phyloP scores from a whole-genome alignment of 257 asterid genomes.

The Solanum etuberosum region DNA sequence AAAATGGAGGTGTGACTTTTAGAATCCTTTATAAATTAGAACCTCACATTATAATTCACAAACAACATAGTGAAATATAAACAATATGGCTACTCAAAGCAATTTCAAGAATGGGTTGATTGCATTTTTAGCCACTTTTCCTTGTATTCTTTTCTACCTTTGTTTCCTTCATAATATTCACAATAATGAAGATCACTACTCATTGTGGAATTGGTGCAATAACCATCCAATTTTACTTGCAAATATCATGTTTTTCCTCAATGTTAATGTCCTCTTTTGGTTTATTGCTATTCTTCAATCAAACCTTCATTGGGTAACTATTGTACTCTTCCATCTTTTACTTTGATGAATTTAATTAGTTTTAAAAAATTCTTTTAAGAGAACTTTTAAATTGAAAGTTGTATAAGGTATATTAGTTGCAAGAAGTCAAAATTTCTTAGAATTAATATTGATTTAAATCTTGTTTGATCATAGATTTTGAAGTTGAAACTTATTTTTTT shows the following conservation, averaged over 20 bases:
- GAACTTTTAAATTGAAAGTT: neutral
- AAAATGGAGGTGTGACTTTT: neutral
- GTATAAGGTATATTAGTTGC: neutral
- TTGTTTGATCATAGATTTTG: neutral
- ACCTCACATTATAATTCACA: neutral
- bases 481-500: neutral
- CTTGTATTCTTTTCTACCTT: constrained; percentile 64
- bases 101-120: constrained; percentile 47
- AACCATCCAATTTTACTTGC: constrained; percentile 64
- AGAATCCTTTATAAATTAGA: neutral
- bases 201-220: constrained; percentile 63
- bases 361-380: no score
- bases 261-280: constrained; percentile 79
- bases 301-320: constrained; percentile 76
- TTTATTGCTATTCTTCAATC: constrained; percentile 57
- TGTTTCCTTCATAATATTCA: constrained; percentile 32
- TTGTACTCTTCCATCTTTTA: neutral
- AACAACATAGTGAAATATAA: neutral
- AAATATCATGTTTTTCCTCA: constrained; percentile 59
- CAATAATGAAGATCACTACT: constrained; percentile 19
- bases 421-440: neutral
- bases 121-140: constrained; percentile 65
- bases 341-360: neutral
- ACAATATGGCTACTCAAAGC: neutral
- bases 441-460: neutral